Percentiles rank a stretch among this genome's conserved stretches.
phyloP scores from a whole-genome alignment of 2,329 filamentous ascomycete species.

The Curvularia lunata region DNA sequence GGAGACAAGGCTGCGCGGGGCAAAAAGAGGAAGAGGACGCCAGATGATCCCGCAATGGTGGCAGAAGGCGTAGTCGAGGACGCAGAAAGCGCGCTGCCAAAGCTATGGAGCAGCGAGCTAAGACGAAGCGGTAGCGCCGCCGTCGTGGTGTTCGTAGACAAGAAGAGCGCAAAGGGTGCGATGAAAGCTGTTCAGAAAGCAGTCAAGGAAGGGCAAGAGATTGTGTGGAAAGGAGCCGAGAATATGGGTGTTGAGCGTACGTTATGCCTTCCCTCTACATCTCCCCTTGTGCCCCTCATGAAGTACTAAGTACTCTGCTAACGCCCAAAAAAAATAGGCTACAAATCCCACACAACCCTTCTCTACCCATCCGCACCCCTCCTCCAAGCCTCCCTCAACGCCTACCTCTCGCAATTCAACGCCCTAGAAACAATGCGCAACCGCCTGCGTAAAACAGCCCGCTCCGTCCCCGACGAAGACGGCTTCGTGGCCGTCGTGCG shows the following conservation, averaged over 20 bases:
- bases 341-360: constrained; percentile 70
- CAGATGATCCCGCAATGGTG: constrained; percentile 40
- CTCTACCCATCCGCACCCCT: constrained; percentile 71
- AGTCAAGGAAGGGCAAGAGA: constrained; percentile 62
- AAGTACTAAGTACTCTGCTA: too few species aligned
- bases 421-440: constrained; percentile 71
- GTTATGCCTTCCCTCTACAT: constrained; percentile 6
- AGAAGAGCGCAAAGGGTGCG: constrained; percentile 75
- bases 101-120: constrained; percentile 74
- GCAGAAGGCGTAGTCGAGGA: constrained; percentile 58
- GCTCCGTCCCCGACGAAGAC: constrained; percentile 88
- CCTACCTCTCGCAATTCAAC: constrained; percentile 81
- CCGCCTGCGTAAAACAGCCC: constrained; percentile 65
- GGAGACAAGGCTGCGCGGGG: constrained; percentile 30
- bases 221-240: constrained; percentile 69
- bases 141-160: constrained; percentile 83
- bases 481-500: constrained; percentile 92
- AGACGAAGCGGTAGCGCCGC: constrained; percentile 78
- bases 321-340: constrained; percentile 50
- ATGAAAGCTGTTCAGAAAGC: constrained; percentile 75
- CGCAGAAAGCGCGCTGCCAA: constrained; percentile 68
- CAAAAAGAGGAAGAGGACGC: constrained; percentile 63
- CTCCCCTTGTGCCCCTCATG: too few species aligned
- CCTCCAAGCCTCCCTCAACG: constrained; percentile 78
- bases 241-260: constrained; percentile 60